Evolutionary conservation across 805 yeast genomes (phyloP).

Genomic region (Spathaspora hagerdaliae): DNA sequence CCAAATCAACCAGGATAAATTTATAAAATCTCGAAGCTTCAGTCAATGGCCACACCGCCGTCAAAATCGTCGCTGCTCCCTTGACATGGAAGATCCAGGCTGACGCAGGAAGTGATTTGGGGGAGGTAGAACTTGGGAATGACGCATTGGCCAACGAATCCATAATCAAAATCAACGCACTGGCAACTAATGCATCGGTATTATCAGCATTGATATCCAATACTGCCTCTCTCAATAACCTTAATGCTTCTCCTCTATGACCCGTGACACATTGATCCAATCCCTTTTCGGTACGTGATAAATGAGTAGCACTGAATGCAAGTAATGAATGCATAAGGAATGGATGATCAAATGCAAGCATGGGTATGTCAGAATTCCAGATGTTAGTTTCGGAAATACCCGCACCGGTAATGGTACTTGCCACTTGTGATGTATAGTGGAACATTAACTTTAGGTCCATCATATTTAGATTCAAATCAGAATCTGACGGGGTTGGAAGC

Average conservation of each 20-base stretch:
- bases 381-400: constrained; percentile 83
- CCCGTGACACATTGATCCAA: constrained; percentile 77
- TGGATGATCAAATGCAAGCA: constrained; percentile 82
- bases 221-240: constrained; percentile 80
- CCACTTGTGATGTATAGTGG: constrained; percentile 81
- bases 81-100: constrained; percentile 98
- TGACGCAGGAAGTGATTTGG: constrained; percentile 76
- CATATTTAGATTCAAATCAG: constrained; percentile 47
- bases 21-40: constrained; percentile 41
- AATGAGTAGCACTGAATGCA: constrained; percentile 90
- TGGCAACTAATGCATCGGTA: constrained; percentile 90
- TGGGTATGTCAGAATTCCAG: constrained; percentile 86
- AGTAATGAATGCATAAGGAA: constrained; percentile 88
- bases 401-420: constrained; percentile 84
- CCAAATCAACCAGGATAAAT: constrained; percentile 71
- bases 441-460: constrained; percentile 79
- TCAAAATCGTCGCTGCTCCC: constrained; percentile 92
- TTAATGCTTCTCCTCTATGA: constrained; percentile 83
- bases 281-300: constrained; percentile 71
- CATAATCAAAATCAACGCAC: constrained; percentile 84
- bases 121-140: constrained; percentile 45
- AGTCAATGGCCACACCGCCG: constrained; percentile 91
- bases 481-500: constrained; percentile 5
- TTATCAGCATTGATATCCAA: constrained; percentile 77
- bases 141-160: constrained; percentile 92